These are phyloP conservation scores for Pichia manshurica DNA, from an alignment of 805 yeast species.

Conservation along the genomic window DNA sequence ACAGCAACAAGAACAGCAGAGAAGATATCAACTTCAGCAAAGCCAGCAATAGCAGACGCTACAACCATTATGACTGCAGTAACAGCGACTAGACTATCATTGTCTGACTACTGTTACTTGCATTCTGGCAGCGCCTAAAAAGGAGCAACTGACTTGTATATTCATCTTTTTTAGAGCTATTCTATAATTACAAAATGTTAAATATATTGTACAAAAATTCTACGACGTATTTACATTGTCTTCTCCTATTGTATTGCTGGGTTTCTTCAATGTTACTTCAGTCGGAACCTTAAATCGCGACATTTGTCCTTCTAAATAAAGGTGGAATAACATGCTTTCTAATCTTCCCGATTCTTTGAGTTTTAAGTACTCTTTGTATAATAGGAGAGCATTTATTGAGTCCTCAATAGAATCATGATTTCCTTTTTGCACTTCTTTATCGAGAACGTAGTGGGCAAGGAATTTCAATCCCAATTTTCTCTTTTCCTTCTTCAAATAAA, in stretches of 20 bases:
- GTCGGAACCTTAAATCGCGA: slow-evolving; percentile 48
- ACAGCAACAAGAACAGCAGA: slow-evolving; percentile 7
- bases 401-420: slow-evolving; percentile 98
- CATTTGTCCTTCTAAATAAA: slow-evolving; percentile 67
- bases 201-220: slow-evolving; percentile 5
- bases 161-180: not conserved
- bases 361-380: slow-evolving; percentile 69
- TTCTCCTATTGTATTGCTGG: not conserved
- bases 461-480: slow-evolving; percentile 80
- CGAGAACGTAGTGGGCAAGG: slow-evolving; percentile 72
- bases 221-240: not conserved
- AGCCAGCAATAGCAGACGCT: not conserved
- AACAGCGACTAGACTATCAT: too few relatives aligned
- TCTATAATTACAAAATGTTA: slow-evolving; percentile 5
- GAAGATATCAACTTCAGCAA: not conserved
- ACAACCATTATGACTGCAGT: too few relatives aligned
- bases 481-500: slow-evolving; percentile 66
- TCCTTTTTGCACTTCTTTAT: slow-evolving; percentile 76
- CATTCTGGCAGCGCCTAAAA: not conserved
- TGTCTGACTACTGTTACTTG: too few relatives aligned
- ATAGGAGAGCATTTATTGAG: slow-evolving; percentile 75
- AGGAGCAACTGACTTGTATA: not conserved
- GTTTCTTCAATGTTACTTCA: slow-evolving; percentile 3
- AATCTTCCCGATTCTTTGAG: slow-evolving; percentile 53
- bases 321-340: slow-evolving; percentile 53